Percentiles rank a stretch among this genome's conserved stretches.
Evolutionary conservation across 129 eudicot species (phyloP).

Genomic region (Flaveria ramosissima): DNA sequence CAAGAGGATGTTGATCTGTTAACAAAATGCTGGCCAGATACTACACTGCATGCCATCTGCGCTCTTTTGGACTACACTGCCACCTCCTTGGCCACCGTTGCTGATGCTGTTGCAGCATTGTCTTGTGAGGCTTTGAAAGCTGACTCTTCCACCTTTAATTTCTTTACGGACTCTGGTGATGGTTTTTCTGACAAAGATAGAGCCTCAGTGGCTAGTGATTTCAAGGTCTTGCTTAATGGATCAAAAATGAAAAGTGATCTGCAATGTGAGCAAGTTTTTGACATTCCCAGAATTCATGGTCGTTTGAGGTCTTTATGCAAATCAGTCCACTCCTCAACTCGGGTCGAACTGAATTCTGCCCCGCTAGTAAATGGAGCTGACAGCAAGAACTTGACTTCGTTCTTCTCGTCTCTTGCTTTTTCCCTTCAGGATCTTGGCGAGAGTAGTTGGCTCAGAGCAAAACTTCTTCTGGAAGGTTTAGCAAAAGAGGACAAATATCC

Average conservation of each 20-base stretch:
- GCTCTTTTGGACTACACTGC: constrained; percentile 57
- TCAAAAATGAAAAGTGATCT: constrained; percentile 57
- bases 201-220: constrained; percentile 66
- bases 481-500: constrained; percentile 32
- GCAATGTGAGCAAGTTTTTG: constrained; percentile 24
- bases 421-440: constrained; percentile 55
- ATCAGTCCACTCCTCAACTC: constrained; percentile 48
- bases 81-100: constrained; percentile 47
- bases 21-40: constrained; percentile 24
- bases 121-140: constrained; percentile 74
- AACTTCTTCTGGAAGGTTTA: constrained; percentile 37
- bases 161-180: constrained; percentile 70
- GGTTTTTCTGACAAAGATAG: constrained; percentile 68
- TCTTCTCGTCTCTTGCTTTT: constrained; percentile 40
- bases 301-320: constrained; percentile 55
- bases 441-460: constrained; percentile 43
- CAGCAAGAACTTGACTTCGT: constrained; percentile 33
- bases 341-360: constrained; percentile 59
- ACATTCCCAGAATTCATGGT: constrained; percentile 65
- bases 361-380: constrained; percentile 24
- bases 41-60: constrained; percentile 54
- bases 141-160: constrained; percentile 47
- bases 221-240: constrained; percentile 71
- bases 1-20: constrained; percentile 19
- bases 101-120: constrained; percentile 68